Base-by-base conservation (phyloP, 306 rosid genomes). In the Castanea mollissima region DNA sequence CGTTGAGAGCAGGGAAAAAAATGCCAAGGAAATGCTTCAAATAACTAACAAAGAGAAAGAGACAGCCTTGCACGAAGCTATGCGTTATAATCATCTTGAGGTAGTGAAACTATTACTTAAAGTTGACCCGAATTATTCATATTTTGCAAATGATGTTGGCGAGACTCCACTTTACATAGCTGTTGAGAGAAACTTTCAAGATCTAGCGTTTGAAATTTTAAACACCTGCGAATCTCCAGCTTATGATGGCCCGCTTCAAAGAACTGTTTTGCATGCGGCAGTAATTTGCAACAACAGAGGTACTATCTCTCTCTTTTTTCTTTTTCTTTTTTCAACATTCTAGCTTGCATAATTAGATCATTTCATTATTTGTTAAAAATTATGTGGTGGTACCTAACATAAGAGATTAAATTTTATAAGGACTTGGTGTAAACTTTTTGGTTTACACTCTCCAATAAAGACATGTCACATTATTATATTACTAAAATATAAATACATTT, bases 31-130 rank as follows among this genome's bases (percentile, higher is more conserved):
- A 6, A 51, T 13, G 9, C 19, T 79, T 1, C 5, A 63, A 34
- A 41, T 6, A 29, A 46, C 55, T 32, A 71, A 71, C 69, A 13
- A 71, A 0, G 49, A 71, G 1, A 49, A 54, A 0, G 34, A 71
- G 51, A 58, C 82, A 2, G 77, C 73, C 1, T 21, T 79, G 72
- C 82, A 79, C 23, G 74, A 31, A n/a, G 82, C 82, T 0, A 56
- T 72, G 6, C 72, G 77, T 0, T 27, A 57, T 2, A 4, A 71
- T 14, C 64, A 60, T 16, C 2, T 2, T 3, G 0, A 15, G 0
- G 55, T 79, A 34, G 73, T 49, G 5, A 0, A 13, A 0, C 9
- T 8, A 11, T 31, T 79, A 32, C 58, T 18, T 0, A 0, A 4
- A 8, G 64, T 29, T 44, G 82, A 79, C 15, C 55, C 55, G 2